Conservation (phyloP, 1,284 basidiomycete genomes). For the Vanrija humicola region DNA sequence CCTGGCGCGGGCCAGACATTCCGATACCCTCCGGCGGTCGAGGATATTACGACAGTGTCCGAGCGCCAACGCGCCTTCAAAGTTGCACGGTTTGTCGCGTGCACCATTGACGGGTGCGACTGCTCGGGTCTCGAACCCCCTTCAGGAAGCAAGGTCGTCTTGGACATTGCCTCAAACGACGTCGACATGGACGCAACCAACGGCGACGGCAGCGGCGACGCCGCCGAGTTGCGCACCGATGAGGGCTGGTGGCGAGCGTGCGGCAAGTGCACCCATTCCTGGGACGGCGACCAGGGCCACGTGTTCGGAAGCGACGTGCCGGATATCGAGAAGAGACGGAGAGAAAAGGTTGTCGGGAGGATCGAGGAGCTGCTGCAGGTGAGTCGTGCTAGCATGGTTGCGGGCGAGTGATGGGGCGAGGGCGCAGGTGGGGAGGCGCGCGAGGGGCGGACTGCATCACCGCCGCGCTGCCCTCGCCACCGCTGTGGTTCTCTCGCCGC, state of each 20-base stretch:
- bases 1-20: conserved; percentile 10
- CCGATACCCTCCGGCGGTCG: conserved; percentile 33
- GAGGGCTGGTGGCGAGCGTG: conserved; percentile 63
- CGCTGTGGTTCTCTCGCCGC: background rate
- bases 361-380: conserved; percentile 83
- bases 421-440: background rate
- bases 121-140: conserved; percentile 69
- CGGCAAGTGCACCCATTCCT: conserved; percentile 66
- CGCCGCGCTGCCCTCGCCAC: no score
- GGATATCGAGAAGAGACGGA: conserved; percentile 52
- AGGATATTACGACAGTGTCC: conserved; percentile 29
- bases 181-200: conserved; percentile 53
- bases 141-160: conserved; percentile 56
- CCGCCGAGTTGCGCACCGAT: conserved; percentile 16
- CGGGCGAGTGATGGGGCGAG: background rate
- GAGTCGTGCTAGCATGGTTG: conserved; percentile 24
- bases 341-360: conserved; percentile 71
- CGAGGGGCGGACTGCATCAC: no score
- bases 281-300: conserved; percentile 66
- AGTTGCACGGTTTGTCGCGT: conserved; percentile 40
- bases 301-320: conserved; percentile 51
- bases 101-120: conserved; percentile 52
- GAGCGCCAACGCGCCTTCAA: conserved; percentile 43
- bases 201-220: conserved; percentile 52
- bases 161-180: conserved; percentile 55